phyloP scores from a whole-genome alignment of 352 stramenopile genomes.

The Pythium catenulatum region DNA sequence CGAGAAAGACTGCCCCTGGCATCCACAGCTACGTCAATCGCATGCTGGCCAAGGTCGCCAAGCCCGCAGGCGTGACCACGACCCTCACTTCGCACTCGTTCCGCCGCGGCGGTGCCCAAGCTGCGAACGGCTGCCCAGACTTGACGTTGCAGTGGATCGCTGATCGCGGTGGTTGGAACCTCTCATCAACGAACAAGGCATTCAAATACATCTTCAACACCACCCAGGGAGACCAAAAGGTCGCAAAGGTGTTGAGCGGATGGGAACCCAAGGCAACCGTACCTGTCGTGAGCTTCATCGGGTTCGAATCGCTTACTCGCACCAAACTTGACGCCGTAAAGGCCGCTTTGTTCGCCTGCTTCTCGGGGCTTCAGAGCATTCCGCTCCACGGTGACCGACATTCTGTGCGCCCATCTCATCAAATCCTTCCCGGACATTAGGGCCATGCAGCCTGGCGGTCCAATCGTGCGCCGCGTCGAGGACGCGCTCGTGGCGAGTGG shows the following conservation, averaged over 20 bases:
- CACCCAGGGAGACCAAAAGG: constrained; percentile 53
- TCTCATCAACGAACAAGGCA: constrained; percentile 55
- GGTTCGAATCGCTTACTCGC: not conserved
- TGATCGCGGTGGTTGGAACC: constrained; percentile 58
- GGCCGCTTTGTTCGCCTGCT: constrained; percentile 15
- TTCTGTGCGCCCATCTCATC: not conserved
- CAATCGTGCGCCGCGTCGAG: not conserved
- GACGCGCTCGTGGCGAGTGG: not conserved
- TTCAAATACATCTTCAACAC: constrained; percentile 67
- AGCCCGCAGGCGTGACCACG: not conserved
- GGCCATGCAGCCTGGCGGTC: not conserved
- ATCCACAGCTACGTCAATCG: constrained; percentile 60
- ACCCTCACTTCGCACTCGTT: constrained; percentile 59
- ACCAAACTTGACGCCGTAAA: not conserved
- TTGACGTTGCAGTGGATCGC: constrained; percentile 63
- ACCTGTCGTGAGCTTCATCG: not conserved
- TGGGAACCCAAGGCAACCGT: not conserved
- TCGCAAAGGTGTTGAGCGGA: constrained; percentile 56
- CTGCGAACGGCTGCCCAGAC: constrained; percentile 31
- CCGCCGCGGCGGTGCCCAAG: constrained; percentile 52
- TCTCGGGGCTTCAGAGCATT: not conserved
- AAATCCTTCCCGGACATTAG: not conserved
- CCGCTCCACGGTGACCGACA: not conserved
- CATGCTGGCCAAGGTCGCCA: constrained; percentile 1
- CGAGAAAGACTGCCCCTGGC: not conserved